A percentile compares a stretch with the other conserved stretches of the same genome.
Conservation (phyloP, 1,284 basidiomycete genomes). For the Inonotus obliquus region DNA sequence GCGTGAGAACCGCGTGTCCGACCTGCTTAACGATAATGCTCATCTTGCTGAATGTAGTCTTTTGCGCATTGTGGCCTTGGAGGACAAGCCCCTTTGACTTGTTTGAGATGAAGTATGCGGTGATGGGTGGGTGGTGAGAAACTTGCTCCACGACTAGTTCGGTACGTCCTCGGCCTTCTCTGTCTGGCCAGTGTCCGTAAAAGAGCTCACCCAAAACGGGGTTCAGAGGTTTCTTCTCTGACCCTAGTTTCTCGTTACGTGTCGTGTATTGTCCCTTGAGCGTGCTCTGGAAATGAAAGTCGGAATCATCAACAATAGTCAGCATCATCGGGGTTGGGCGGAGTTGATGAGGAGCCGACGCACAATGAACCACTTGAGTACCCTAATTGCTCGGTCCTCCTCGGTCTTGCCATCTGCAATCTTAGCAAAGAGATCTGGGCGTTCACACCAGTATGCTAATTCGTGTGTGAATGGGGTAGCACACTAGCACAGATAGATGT, state of each 20-base stretch:
- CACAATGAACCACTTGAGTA: slow-evolving; percentile 90
- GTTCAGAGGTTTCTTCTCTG: slow-evolving; percentile 97
- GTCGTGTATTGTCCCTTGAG: slow-evolving; percentile 95
- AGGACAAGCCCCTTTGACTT: slow-evolving; percentile 73
- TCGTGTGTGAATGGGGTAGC: neutral
- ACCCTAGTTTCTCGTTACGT: slow-evolving; percentile 88
- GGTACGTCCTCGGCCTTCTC: slow-evolving; percentile 77
- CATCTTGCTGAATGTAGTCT: slow-evolving; percentile 68
- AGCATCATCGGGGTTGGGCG: neutral
- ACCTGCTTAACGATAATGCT: slow-evolving; percentile 95
- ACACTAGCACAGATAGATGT: neutral
- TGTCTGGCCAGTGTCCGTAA: slow-evolving; percentile 88
- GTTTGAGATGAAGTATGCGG: slow-evolving; percentile 85
- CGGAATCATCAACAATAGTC: slow-evolving; percentile 5
- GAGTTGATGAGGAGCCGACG: slow-evolving; percentile 25
- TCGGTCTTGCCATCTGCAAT: slow-evolving; percentile 74
- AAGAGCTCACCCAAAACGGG: slow-evolving; percentile 96
- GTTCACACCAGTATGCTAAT: slow-evolving; percentile 89
- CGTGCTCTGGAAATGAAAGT: slow-evolving; percentile 52
- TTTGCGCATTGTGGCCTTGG: slow-evolving; percentile 92
- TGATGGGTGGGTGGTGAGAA: slow-evolving; percentile 91
- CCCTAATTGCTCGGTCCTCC: slow-evolving; percentile 69
- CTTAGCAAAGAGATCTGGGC: slow-evolving; percentile 76
- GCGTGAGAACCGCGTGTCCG: slow-evolving; percentile 84
- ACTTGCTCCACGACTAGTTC: slow-evolving; percentile 94